These are phyloP conservation scores for Clavaria fumosa DNA, from an alignment of 768 basidiomycete genomes.

Conservation along the genomic window DNA sequence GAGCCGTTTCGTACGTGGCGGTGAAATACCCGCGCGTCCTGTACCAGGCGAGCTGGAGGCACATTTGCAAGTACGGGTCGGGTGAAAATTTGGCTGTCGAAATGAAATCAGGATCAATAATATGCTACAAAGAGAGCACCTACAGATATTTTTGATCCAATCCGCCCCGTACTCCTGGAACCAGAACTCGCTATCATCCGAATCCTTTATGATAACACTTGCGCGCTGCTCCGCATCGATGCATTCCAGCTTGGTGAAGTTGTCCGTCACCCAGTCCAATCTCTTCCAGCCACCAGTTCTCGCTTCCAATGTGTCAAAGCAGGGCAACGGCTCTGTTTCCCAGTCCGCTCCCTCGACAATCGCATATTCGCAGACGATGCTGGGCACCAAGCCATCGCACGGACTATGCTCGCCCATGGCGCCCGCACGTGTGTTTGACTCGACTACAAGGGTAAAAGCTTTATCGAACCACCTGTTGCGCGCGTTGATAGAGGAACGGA, in stretches of 20 bases:
- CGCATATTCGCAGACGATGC: conserved; percentile 72
- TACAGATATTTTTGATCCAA: conserved; percentile 72
- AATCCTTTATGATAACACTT: conserved; percentile 47
- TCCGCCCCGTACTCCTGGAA: conserved; percentile 72
- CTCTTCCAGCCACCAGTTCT: conserved; percentile 32
- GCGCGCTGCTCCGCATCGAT: conserved; percentile 42
- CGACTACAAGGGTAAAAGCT: conserved; percentile 65
- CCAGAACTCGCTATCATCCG: conserved; percentile 73
- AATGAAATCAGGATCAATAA: background rate
- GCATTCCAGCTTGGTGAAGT: conserved; percentile 39
- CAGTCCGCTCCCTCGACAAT: conserved; percentile 52
- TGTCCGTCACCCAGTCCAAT: conserved; percentile 65
- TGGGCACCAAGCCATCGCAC: conserved; percentile 80
- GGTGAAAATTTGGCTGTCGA: conserved; percentile 32
- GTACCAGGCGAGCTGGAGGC: conserved; percentile 84
- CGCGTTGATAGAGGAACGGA: conserved; percentile 49
- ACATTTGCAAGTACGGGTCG: conserved; percentile 86
- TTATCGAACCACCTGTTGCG: conserved; percentile 90
- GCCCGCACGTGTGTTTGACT: conserved; percentile 71
- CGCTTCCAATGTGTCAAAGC: background rate
- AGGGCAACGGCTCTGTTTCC: conserved; percentile 21
- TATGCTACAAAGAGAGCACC: conserved; percentile 13
- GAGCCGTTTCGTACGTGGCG: conserved; percentile 85
- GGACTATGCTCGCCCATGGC: conserved; percentile 86
- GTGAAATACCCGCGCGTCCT: conserved; percentile 60